Evolutionary conservation across 1,284 basidiomycete species (phyloP).

Genomic region (Ustilago bromivora): DNA sequence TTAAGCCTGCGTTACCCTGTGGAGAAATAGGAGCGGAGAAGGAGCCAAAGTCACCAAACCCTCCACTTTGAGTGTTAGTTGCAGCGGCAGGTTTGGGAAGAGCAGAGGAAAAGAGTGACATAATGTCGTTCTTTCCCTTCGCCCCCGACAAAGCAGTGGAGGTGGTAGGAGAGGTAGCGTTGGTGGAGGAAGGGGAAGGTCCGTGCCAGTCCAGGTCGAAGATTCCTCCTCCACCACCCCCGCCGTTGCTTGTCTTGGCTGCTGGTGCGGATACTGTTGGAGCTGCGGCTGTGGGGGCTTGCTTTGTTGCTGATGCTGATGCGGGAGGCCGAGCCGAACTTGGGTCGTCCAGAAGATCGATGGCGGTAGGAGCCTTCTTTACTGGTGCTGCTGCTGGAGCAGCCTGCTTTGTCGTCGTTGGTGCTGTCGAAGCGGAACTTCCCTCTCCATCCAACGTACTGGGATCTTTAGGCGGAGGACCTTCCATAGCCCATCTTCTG

Average conservation of each 20-base stretch:
- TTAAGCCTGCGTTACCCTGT: constrained; percentile 7
- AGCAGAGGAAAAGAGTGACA: constrained; percentile 77
- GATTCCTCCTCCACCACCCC: constrained; percentile 75
- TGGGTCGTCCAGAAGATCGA: constrained; percentile 45
- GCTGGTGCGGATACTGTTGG: constrained; percentile 44
- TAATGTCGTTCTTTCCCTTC: constrained; percentile 80
- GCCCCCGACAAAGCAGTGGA: constrained; percentile 16
- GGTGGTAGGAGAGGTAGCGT: constrained; percentile 71
- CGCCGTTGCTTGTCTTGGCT: constrained; percentile 57
- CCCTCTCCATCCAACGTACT: constrained; percentile 76
- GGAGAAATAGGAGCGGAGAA: constrained; percentile 12
- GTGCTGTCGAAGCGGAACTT: constrained; percentile 2
- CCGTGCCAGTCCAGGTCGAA: constrained; percentile 84
- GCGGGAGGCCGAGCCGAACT: constrained; percentile 16
- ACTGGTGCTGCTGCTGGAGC: not conserved
- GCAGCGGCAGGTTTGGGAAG: constrained; percentile 11
- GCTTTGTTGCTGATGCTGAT: constrained; percentile 16
- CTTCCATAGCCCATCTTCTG: constrained; percentile 90
- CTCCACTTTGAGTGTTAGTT: not conserved
- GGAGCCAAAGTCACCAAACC: constrained; percentile 39
- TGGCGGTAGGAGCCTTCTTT: constrained; percentile 6
- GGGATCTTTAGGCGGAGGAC: constrained; percentile 84
- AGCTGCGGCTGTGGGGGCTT: constrained; percentile 13
- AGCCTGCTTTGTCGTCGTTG: not conserved
- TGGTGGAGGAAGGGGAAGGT: constrained; percentile 56